phyloP scores from a whole-genome alignment of 139 green algal species.

The Parachlorella kessleri region DNA sequence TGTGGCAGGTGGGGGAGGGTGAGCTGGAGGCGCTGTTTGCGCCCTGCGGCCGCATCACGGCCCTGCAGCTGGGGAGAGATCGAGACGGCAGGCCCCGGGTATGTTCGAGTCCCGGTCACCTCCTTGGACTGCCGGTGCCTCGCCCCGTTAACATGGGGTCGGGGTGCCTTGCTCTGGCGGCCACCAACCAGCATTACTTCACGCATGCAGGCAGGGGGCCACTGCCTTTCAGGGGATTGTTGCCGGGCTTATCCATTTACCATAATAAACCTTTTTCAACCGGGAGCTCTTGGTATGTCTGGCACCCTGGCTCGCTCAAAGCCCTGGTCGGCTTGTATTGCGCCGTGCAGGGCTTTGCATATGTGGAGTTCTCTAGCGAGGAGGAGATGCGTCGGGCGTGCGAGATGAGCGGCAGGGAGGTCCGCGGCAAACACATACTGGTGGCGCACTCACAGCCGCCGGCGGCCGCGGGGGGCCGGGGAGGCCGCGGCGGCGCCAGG shows the following conservation, averaged over 20 bases:
- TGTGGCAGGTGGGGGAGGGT: slow-evolving; percentile 25
- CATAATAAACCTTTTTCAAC: too few species aligned
- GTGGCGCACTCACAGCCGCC: slow-evolving; percentile 70
- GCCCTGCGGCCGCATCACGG: slow-evolving; percentile 42
- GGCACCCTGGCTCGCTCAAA: too few species aligned
- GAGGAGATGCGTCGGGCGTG: slow-evolving; percentile 57
- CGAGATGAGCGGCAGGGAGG: slow-evolving; percentile 34
- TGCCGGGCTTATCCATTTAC: too few species aligned
- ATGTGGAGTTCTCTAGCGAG: slow-evolving; percentile 73
- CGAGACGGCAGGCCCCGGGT: slow-evolving; percentile 37
- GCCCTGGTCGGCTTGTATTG: too few species aligned
- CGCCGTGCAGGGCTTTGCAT: slow-evolving; percentile 83
- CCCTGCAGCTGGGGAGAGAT: slow-evolving; percentile 56
- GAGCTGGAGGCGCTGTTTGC: slow-evolving; percentile 61
- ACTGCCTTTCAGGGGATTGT: too few species aligned
- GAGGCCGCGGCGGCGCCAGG: not conserved
- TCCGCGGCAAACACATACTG: slow-evolving; percentile 61
- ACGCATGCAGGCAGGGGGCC: too few species aligned
- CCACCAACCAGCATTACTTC: too few species aligned
- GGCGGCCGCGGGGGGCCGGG: not conserved
- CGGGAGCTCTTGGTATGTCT: too few species aligned
- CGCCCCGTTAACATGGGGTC: not conserved
- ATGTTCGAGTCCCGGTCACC: too few species aligned
- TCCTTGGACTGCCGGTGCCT: not conserved
- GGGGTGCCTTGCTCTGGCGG: too few species aligned